These are phyloP conservation scores for Lentinula sp. DNA, from an alignment of 768 basidiomycete genomes.

Conservation along the genomic window DNA sequence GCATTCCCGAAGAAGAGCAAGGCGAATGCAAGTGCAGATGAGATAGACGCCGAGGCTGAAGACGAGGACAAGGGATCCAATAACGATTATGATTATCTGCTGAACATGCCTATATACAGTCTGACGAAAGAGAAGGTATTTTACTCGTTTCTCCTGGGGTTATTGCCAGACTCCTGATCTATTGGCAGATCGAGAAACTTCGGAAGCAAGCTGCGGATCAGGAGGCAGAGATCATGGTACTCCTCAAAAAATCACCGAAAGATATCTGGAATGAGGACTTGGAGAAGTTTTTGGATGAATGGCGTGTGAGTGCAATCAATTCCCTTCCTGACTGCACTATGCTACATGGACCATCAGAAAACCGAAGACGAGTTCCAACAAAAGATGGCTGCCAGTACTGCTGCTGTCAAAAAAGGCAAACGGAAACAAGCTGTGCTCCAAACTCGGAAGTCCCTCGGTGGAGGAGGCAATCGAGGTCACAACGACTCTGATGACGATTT, in stretches of 20 bases:
- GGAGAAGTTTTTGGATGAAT: slow-evolving; percentile 75
- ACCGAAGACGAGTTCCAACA: slow-evolving; percentile 37
- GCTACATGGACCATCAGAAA: not conserved
- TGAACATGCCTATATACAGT: slow-evolving; percentile 94
- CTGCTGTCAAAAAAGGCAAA: slow-evolving; percentile 41
- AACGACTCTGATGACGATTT: slow-evolving; percentile 43
- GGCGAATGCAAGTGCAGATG: slow-evolving; percentile 61
- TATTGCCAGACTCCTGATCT: not conserved
- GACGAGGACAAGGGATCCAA: slow-evolving; percentile 45
- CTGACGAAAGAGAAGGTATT: slow-evolving; percentile 87
- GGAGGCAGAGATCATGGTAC: slow-evolving; percentile 69
- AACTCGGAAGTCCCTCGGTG: slow-evolving; percentile 45
- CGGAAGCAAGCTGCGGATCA: slow-evolving; percentile 75
- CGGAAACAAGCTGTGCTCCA: slow-evolving; percentile 33
- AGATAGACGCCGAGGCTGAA: slow-evolving; percentile 47
- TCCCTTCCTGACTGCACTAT: not conserved
- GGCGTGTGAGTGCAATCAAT: slow-evolving; percentile 57
- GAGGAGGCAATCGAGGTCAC: slow-evolving; percentile 13
- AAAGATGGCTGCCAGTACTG: slow-evolving; percentile 30
- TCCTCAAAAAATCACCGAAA: slow-evolving; percentile 74
- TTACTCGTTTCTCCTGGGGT: not conserved
- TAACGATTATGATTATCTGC: slow-evolving; percentile 86
- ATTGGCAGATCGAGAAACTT: slow-evolving; percentile 73
- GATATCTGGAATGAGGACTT: slow-evolving; percentile 90
- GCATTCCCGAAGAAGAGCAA: slow-evolving; percentile 80